Conservation (phyloP, 768 basidiomycete genomes). For the Aureoboletus auriporus region DNA sequence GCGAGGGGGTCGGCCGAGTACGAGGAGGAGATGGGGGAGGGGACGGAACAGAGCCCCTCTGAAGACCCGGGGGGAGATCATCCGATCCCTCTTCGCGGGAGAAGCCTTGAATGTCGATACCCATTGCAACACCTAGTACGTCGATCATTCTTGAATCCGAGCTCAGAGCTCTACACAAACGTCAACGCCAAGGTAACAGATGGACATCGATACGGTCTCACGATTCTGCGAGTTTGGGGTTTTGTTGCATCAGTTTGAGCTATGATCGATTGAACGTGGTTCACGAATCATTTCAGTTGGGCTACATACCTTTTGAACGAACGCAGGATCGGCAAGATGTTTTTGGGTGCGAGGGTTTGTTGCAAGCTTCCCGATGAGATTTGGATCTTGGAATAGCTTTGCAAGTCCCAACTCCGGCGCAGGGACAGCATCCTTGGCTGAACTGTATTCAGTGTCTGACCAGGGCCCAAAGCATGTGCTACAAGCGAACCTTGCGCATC, state of each 20-base stretch:
- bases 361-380: conserved; percentile 78
- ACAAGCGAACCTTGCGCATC: conserved; percentile 66
- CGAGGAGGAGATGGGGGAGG: conserved; percentile 27
- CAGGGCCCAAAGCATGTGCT: neutral
- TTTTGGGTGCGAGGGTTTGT: conserved; percentile 82
- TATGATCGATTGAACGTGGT: conserved; percentile 22
- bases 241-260: conserved; percentile 65
- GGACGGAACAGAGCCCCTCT: conserved; percentile 20
- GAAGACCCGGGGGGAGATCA: conserved; percentile 64
- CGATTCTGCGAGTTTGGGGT: conserved; percentile 61
- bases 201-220: conserved; percentile 23
- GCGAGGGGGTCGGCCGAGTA: conserved; percentile 32
- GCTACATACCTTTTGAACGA: conserved; percentile 59
- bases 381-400: conserved; percentile 81
- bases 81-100: conserved; percentile 80
- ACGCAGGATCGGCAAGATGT: conserved; percentile 78
- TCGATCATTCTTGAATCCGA: conserved; percentile 89
- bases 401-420: conserved; percentile 58
- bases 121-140: conserved; percentile 89
- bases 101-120: conserved; percentile 87
- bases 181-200: conserved; percentile 5
- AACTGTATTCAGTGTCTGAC: conserved; percentile 3
- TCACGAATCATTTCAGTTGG: neutral
- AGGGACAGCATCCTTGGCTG: conserved; percentile 35
- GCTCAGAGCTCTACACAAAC: conserved; percentile 45